Percentiles rank a stretch among this genome's conserved stretches.
phyloP scores from a whole-genome alignment of 805 yeast genomes.

The Candida koratica region DNA sequence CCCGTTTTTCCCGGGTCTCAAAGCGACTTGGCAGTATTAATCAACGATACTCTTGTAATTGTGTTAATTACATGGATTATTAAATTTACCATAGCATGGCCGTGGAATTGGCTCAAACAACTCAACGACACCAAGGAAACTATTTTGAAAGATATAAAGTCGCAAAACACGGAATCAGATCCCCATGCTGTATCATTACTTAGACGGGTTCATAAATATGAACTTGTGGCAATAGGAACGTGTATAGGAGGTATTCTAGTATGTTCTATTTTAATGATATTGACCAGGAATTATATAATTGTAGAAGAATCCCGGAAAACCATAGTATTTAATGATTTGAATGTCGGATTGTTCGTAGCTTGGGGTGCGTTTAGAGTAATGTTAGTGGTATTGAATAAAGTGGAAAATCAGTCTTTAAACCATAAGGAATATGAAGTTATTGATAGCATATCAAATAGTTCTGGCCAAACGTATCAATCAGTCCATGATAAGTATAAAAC shows the following conservation, averaged over 20 bases:
- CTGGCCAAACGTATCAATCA: not conserved
- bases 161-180: not conserved
- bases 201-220: conserved; percentile 8
- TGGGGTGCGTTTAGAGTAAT: conserved; percentile 29
- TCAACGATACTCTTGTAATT: conserved; percentile 31
- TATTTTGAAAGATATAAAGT: conserved; percentile 8
- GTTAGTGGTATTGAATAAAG: conserved; percentile 2
- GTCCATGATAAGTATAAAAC: not conserved
- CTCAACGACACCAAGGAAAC: conserved; percentile 18
- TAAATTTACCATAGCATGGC: conserved; percentile 37
- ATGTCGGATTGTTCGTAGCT: conserved; percentile 27
- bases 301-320: conserved; percentile 24
- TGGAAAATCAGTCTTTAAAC: not conserved
- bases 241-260: conserved; percentile 26
- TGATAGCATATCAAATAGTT: too few relatives aligned
- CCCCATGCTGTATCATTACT: not conserved
- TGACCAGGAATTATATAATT: conserved; percentile 23
- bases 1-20: conserved; percentile 19
- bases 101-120: conserved; percentile 37
- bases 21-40: conserved; percentile 20
- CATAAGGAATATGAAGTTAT: not conserved
- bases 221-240: conserved; percentile 18
- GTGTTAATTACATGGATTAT: conserved; percentile 32
- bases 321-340: conserved; percentile 33
- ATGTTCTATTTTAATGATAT: conserved; percentile 26